These are phyloP conservation scores for Chalara sp. DNA, from an alignment of 2,329 filamentous ascomycete species.

Conservation along the genomic window DNA sequence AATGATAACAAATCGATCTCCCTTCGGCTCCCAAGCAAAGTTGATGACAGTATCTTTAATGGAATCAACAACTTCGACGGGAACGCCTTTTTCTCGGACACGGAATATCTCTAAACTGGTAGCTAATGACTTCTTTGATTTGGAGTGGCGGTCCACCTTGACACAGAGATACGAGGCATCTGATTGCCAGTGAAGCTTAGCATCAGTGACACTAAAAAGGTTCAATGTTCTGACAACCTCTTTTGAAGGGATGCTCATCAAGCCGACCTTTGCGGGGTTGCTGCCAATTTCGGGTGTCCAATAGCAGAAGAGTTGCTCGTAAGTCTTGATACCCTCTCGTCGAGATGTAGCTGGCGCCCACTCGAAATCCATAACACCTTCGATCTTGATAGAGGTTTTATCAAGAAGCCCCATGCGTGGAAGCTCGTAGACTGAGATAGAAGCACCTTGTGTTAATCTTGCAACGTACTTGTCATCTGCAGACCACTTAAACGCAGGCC, in stretches of 20 bases:
- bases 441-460: slow-evolving; percentile 77
- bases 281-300: slow-evolving; percentile 98
- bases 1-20: slow-evolving; percentile 94
- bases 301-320: slow-evolving; percentile 96
- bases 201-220: slow-evolving; percentile 95
- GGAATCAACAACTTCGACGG: slow-evolving; percentile 93
- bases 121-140: slow-evolving; percentile 96
- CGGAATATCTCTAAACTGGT: slow-evolving; percentile 99
- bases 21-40: slow-evolving; percentile 98
- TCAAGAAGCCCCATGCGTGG: slow-evolving; percentile 85
- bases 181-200: slow-evolving; percentile 98
- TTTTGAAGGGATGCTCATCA: slow-evolving; percentile 95
- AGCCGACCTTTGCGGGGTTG: slow-evolving; percentile 92
- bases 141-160: slow-evolving; percentile 97
- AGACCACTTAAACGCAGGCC: slow-evolving; percentile 99
- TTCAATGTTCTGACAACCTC: slow-evolving; percentile 91
- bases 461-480: slow-evolving; percentile 96
- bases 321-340: slow-evolving; percentile 79
- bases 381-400: slow-evolving; percentile 91
- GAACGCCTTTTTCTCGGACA: slow-evolving; percentile 93
- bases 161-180: slow-evolving; percentile 91
- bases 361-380: slow-evolving; percentile 95
- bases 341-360: slow-evolving; percentile 83
- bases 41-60: slow-evolving; percentile 99
- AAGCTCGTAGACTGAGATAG: slow-evolving; percentile 86